phyloP scores from a whole-genome alignment of 2,329 filamentous ascomycete genomes.

The Dothideomycetes sp. region DNA sequence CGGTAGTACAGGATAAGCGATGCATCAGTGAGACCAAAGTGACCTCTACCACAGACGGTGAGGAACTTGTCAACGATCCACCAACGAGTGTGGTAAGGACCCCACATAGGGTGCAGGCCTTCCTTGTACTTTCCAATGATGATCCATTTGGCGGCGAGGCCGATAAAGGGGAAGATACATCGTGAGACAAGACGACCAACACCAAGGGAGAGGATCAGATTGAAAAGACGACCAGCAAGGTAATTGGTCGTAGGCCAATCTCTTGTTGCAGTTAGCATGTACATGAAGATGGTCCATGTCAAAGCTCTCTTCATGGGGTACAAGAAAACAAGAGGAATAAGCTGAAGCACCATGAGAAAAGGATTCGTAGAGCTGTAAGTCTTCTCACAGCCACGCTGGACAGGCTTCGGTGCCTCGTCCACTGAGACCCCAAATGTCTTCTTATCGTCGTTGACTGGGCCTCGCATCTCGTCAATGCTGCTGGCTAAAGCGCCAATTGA shows the following conservation, averaged over 20 bases:
- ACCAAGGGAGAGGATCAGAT: conserved; percentile 35
- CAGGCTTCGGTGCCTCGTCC: conserved; percentile 10
- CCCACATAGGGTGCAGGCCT: conserved; percentile 51
- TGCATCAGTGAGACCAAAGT: conserved; percentile 31
- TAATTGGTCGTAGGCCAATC: conserved; percentile 28
- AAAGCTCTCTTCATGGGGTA: conserved; percentile 41
- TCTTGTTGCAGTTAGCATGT: conserved; percentile 31
- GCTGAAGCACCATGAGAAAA: conserved; percentile 38
- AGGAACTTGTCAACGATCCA: conserved; percentile 47
- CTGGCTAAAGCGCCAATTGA: conserved; percentile 30
- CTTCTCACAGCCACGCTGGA: conserved; percentile 23
- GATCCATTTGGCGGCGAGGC: conserved; percentile 44
- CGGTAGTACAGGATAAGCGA: conserved; percentile 37
- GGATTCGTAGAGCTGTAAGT: conserved; percentile 40
- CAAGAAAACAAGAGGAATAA: conserved; percentile 38
- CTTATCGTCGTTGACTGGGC: conserved; percentile 4
- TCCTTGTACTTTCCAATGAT: conserved; percentile 43
- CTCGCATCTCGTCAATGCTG: conserved; percentile 23
- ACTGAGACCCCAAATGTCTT: conserved; percentile 5
- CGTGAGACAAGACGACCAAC: conserved; percentile 31
- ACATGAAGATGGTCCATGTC: conserved; percentile 43
- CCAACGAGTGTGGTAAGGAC: conserved; percentile 46
- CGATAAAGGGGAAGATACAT: conserved; percentile 33
- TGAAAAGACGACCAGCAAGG: conserved; percentile 36
- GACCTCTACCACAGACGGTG: conserved; percentile 36